Evolutionary conservation across 495 filamentous ascomycete species (phyloP).

Genomic region (Neurospora sp.): DNA sequence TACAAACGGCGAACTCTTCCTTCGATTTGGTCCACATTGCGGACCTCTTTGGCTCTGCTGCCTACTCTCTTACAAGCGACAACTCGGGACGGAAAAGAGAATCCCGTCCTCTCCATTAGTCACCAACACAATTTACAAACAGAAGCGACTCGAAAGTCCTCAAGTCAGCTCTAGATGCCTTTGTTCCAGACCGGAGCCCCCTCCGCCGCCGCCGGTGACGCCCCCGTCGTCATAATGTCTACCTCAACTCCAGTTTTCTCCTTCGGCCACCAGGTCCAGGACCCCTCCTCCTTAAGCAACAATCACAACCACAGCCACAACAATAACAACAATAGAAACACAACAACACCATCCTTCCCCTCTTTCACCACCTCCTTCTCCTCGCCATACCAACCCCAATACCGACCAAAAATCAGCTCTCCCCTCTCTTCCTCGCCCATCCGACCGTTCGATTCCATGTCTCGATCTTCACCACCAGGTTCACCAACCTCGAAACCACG

Average conservation of each 20-base stretch:
- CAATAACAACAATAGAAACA: not conserved
- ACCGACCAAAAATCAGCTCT: slow-evolving; percentile 9
- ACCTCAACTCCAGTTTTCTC: slow-evolving; percentile 3
- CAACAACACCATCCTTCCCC: not conserved
- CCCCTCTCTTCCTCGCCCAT: slow-evolving; percentile 16
- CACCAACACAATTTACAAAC: not conserved
- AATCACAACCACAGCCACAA: not conserved
- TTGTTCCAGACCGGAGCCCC: not conserved
- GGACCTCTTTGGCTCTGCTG: not conserved
- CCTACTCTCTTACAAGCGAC: not conserved
- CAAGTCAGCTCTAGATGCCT: too few relatives aligned
- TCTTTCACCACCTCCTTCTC: not conserved
- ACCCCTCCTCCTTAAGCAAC: slow-evolving; percentile 12
- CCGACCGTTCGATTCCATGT: slow-evolving; percentile 3
- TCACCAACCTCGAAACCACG: not conserved
- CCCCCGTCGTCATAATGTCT: slow-evolving; percentile 10
- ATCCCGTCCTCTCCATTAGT: not conserved
- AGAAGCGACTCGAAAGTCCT: not conserved
- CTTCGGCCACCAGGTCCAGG: slow-evolving; percentile 6
- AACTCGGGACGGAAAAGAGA: not conserved
- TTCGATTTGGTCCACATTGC: not conserved
- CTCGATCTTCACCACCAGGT: not conserved
- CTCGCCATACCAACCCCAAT: slow-evolving; percentile 1
- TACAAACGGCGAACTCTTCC: not conserved
- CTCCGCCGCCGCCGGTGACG: not conserved